Base-by-base conservation (phyloP, 2,329 filamentous ascomycete species). In the Lasiodiplodia citricola region DNA sequence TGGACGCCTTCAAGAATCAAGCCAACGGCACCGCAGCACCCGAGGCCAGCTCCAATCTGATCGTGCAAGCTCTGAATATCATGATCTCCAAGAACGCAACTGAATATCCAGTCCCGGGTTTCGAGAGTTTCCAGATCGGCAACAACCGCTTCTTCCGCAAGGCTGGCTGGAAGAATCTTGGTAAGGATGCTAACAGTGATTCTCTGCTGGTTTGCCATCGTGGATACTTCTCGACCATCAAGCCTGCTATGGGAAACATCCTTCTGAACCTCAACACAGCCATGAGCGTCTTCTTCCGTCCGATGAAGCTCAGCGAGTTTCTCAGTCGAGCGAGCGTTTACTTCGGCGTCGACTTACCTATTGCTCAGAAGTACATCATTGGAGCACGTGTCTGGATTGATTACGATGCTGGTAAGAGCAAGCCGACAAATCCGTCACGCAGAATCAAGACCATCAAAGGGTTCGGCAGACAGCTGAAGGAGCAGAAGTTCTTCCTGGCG, bases 221-320 rank as follows among this genome's bases (percentile, higher is more conserved):
- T 14, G 58, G 58, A 16, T 50, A 47, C 21, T 63, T 47, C 8
- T 23, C 44, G 2, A 50, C 38, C 4, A 41, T 71, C 44, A 70
- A 69, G 62, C 57, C 67, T 3, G 69, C 69, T 2, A 63, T 70
- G 60, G 68, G 67, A 0, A 67, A 47, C 13, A 7, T 35, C 38
- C 38, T 63, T 2, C 25, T 65, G 1, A 65, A 65, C 11, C 14
- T 65, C 11, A 65, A 65, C 28, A 25, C 28, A 3, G 62, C 62
- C 0, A 54, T 28, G 0, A 52, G 41, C 6, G 62, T 31, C 10
- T 65, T 65, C 47, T 52, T 65, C 28, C 14, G 23, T 16, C 62
- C 62, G 2, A 18, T 65, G 11, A 11, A 6, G 11, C 25, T 65
- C 18, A 16, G 10, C 18, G 5, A 54, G 8, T 54, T 54, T 16